A percentile compares a stretch with the other conserved stretches of the same genome.
Conservation (phyloP, 2,329 filamentous ascomycete species). For the Pseudopyrenochaeta lycopersici region DNA sequence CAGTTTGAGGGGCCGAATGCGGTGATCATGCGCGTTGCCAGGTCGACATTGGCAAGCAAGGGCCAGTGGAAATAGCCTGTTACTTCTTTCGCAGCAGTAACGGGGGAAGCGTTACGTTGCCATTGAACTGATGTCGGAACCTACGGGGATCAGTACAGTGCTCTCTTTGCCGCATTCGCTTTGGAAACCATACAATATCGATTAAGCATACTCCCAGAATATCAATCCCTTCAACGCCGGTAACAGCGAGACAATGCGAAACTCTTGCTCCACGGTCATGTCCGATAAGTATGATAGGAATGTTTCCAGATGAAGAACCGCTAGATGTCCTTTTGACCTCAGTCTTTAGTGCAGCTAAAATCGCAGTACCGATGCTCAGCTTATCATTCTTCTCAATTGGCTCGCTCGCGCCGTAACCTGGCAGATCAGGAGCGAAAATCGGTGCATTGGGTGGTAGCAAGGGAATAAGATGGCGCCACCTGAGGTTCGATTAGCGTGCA, state of each 20-base stretch:
- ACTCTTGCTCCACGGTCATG: slow-evolving; percentile 68
- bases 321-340: slow-evolving; percentile 29
- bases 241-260: slow-evolving; percentile 63
- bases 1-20: slow-evolving; percentile 54
- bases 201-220: slow-evolving; percentile 43
- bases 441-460: slow-evolving; percentile 35
- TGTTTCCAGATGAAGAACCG: background rate
- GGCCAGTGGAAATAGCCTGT: slow-evolving; percentile 67
- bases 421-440: slow-evolving; percentile 43
- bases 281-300: slow-evolving; percentile 55
- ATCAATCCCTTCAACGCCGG: slow-evolving; percentile 53
- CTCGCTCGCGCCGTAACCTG: slow-evolving; percentile 42
- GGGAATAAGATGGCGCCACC: slow-evolving; percentile 46
- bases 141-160: slow-evolving; percentile 30
- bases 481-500: slow-evolving; percentile 3
- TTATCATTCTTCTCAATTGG: slow-evolving; percentile 40
- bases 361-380: slow-evolving; percentile 32
- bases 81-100: slow-evolving; percentile 53
- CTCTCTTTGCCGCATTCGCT: background rate
- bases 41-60: slow-evolving; percentile 62
- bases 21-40: slow-evolving; percentile 62
- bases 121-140: slow-evolving; percentile 66
- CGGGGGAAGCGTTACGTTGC: slow-evolving; percentile 50
- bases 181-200: slow-evolving; percentile 35
- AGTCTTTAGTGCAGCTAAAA: slow-evolving; percentile 35